A percentile compares a stretch with the other conserved stretches of the same genome.
Conservation (phyloP, 805 yeast species). For the Pichia rugopelliculosa region DNA sequence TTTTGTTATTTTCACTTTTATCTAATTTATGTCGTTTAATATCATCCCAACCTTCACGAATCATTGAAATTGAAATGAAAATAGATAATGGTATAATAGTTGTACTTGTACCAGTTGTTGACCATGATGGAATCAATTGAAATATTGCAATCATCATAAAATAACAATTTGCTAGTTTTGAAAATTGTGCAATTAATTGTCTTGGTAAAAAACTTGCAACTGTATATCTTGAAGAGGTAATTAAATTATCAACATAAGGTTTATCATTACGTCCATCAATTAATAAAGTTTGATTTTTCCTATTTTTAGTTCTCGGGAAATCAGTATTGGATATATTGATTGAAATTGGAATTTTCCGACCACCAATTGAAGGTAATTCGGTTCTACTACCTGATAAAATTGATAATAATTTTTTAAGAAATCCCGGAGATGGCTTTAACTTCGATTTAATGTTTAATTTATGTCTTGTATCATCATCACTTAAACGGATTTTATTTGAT, state of each 20-base stretch:
- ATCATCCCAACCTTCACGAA: constrained; percentile 92
- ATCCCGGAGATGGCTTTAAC: background rate
- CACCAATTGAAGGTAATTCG: constrained; percentile 51
- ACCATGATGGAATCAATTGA: constrained; percentile 96
- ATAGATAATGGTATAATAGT: constrained; percentile 84
- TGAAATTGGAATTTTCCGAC: constrained; percentile 68
- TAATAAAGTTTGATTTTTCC: constrained; percentile 29
- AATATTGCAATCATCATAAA: constrained; percentile 83
- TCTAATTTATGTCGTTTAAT: constrained; percentile 81
- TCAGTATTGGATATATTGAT: constrained; percentile 32
- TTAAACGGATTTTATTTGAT: constrained; percentile 1
- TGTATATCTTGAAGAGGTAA: constrained; percentile 85
- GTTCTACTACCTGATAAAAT: constrained; percentile 38
- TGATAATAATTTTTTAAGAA: background rate
- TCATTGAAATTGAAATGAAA: constrained; percentile 82
- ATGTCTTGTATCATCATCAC: background rate
- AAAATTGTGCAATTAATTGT: constrained; percentile 84
- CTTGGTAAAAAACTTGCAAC: constrained; percentile 77
- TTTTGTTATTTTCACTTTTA: constrained; percentile 68
- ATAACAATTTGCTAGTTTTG: constrained; percentile 86
- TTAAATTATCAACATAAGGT: constrained; percentile 58
- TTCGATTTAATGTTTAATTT: background rate
- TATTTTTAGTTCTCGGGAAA: constrained; percentile 24
- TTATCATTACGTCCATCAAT: constrained; percentile 63
- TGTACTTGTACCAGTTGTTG: constrained; percentile 92